A percentile compares a stretch with the other conserved stretches of the same genome.
These are phyloP conservation scores for Chenopodium berlandieri DNA, from an alignment of 148 eudicot species.

Conservation along the genomic window DNA sequence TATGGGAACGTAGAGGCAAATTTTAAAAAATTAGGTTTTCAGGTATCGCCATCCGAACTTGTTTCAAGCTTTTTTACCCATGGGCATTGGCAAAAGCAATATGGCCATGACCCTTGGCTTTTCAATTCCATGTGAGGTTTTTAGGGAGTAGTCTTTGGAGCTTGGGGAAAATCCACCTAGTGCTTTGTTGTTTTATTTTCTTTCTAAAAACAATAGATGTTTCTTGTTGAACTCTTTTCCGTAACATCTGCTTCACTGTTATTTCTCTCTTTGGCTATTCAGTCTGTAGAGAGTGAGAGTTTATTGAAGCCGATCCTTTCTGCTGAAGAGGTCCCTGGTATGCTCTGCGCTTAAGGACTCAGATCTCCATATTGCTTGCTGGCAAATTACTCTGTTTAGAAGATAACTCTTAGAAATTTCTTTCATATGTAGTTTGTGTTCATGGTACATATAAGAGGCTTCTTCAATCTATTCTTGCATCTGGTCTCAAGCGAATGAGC, in stretches of 20 bases:
- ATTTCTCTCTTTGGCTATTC: constrained; percentile 25
- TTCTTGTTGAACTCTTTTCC: neutral
- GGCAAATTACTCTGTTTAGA: neutral
- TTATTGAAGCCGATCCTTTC: constrained; percentile 79
- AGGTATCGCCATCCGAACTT: neutral
- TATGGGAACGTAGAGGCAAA: neutral
- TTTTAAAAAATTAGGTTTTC: neutral
- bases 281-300: constrained; percentile 83
- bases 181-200: neutral
- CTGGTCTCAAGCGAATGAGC: constrained; percentile 83
- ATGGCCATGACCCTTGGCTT: too few relatives aligned
- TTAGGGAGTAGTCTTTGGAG: neutral
- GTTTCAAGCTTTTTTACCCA: neutral
- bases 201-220: neutral
- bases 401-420: neutral
- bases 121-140: neutral
- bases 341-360: constrained; percentile 2
- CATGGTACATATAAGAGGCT: constrained; percentile 85
- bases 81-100: neutral
- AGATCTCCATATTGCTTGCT: neutral
- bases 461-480: constrained; percentile 63
- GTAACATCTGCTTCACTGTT: neutral
- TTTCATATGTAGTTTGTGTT: constrained; percentile 58
- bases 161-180: neutral
- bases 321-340: constrained; percentile 81